Percentiles rank a stretch among this genome's conserved stretches.
Evolutionary conservation across 345 rosid species (phyloP).

Genomic region (Gossypium longicalyx): DNA sequence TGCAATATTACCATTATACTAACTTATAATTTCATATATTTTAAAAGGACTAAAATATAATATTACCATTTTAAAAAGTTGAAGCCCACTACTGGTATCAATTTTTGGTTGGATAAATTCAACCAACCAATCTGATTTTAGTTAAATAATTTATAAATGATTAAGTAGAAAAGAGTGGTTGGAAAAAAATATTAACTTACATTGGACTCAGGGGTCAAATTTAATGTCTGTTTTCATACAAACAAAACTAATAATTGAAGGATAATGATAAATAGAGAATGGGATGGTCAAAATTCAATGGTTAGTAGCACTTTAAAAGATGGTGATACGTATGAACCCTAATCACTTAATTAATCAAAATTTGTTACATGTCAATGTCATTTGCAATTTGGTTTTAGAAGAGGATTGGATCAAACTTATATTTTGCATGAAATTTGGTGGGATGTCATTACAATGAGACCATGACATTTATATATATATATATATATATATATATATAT

Average conservation of each 20-base stretch:
- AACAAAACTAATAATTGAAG: not conserved
- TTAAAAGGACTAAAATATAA: no score
- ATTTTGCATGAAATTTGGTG: not conserved
- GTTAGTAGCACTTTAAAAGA: not conserved
- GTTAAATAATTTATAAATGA: no score
- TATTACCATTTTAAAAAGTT: no score
- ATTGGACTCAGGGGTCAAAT: not conserved
- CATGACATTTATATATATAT: not conserved
- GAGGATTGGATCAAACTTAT: not conserved
- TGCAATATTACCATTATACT: no score
- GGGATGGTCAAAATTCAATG: not conserved
- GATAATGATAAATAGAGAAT: not conserved
- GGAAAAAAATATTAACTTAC: not conserved
- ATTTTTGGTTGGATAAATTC: no score
- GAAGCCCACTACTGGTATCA: no score
- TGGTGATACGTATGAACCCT: not conserved
- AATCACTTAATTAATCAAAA: not conserved
- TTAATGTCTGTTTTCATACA: not conserved
- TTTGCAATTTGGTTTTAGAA: not conserved
- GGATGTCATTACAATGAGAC: slow-evolving; percentile 1
- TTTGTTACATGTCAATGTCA: not conserved
- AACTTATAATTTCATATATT: no score
- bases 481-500: no score
- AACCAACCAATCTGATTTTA: no score
- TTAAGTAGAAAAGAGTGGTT: not conserved